Percentiles rank a stretch among this genome's conserved stretches.
Conservation (phyloP, 2,329 filamentous ascomycete genomes). For the Ceratocystis lukuohia region DNA sequence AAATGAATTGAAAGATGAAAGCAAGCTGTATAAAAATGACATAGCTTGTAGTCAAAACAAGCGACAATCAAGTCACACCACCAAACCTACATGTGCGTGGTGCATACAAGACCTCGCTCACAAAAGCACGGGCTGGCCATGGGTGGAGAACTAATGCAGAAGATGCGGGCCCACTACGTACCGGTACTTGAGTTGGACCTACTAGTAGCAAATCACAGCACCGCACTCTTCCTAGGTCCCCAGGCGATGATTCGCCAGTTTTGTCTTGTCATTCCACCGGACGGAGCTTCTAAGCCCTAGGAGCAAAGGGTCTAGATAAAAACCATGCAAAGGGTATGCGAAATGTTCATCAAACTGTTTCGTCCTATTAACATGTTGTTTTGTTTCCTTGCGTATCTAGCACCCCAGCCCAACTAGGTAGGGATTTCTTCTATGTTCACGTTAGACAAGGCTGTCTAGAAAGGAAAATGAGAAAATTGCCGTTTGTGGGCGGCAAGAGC, state of each 20-base stretch:
- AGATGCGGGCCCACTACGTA: neutral
- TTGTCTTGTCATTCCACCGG: neutral
- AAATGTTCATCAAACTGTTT: neutral
- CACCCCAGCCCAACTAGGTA: neutral
- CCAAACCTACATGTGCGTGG: constrained; percentile 14
- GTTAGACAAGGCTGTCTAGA: constrained; percentile 5
- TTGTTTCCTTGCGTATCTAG: neutral
- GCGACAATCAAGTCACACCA: constrained; percentile 14
- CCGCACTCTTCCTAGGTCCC: no score
- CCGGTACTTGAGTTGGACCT: neutral
- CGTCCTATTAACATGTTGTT: neutral
- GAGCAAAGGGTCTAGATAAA: no score
- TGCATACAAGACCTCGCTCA: constrained; percentile 6
- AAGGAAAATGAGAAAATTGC: neutral
- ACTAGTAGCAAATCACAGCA: neutral
- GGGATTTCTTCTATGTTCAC: neutral
- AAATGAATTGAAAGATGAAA: neutral
- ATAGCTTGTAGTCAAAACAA: constrained; percentile 14
- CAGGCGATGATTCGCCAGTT: neutral
- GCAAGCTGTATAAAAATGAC: neutral
- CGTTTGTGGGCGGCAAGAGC: constrained; percentile 3
- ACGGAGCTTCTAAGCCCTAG: no score
- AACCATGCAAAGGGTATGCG: no score
- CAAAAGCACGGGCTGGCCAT: constrained; percentile 8
- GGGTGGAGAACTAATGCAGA: neutral